Percentiles rank a stretch among this genome's conserved stretches.
Conservation (phyloP, 306 rosid genomes). For the Medicago ruthenica region DNA sequence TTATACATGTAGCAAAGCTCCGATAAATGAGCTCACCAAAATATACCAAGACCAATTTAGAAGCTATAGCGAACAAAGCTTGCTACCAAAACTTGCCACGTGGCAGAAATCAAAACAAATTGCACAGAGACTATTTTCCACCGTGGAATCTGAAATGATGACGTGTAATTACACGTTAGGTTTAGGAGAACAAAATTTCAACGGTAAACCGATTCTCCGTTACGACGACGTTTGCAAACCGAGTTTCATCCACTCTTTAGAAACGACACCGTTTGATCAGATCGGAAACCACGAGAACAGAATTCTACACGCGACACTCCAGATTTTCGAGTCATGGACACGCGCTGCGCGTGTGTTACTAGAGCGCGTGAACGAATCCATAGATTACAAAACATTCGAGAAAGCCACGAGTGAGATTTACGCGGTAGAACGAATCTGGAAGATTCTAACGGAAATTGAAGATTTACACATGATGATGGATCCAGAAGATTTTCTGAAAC, state of each 20-base stretch:
- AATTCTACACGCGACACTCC: slow-evolving; percentile 75
- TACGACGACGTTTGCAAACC: slow-evolving; percentile 88
- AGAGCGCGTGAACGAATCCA: slow-evolving; percentile 48
- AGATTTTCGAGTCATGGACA: slow-evolving; percentile 81
- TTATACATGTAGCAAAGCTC: slow-evolving; percentile 60
- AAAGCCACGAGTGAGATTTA: slow-evolving; percentile 67
- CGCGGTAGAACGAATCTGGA: slow-evolving; percentile 80
- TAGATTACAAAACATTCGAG: slow-evolving; percentile 51
- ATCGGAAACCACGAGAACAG: slow-evolving; percentile 67
- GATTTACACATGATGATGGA: slow-evolving; percentile 86
- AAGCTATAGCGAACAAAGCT: slow-evolving; percentile 74
- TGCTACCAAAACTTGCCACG: slow-evolving; percentile 74
- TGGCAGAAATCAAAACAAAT: slow-evolving; percentile 70
- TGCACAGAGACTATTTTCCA: slow-evolving; percentile 59
- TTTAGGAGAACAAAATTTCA: slow-evolving; percentile 73
- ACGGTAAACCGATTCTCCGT: slow-evolving; percentile 66
- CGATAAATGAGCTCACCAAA: slow-evolving; percentile 55
- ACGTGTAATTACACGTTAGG: slow-evolving; percentile 82
- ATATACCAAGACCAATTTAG: slow-evolving; percentile 30
- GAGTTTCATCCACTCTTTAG: slow-evolving; percentile 57
- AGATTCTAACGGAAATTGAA: slow-evolving; percentile 66
- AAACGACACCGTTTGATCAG: slow-evolving; percentile 57
- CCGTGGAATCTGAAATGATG: slow-evolving; percentile 73
- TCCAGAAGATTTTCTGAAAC: slow-evolving; percentile 74
- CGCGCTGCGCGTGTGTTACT: slow-evolving; percentile 52